phyloP scores from a whole-genome alignment of 1,284 basidiomycete species.

The Apiotrichum domesticum region DNA sequence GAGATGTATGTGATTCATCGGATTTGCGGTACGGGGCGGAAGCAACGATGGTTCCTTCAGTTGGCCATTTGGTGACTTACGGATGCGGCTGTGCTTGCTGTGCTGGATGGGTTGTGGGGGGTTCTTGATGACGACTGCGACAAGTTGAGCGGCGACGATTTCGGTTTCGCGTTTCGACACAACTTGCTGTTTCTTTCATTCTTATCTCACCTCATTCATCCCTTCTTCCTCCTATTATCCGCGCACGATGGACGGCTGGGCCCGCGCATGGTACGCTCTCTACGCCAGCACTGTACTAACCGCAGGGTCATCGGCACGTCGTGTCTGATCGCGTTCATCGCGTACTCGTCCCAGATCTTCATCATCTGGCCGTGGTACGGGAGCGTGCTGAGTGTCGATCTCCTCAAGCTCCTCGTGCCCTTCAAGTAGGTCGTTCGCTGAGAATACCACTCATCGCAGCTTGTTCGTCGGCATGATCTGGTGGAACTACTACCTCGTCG shows the following conservation, averaged over 20 bases:
- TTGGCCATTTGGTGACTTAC: too few relatives aligned
- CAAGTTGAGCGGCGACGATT: too few relatives aligned
- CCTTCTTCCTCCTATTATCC: too few relatives aligned
- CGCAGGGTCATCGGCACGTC: conserved; percentile 56
- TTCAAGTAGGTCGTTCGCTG: conserved; percentile 67
- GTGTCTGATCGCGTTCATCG: conserved; percentile 76
- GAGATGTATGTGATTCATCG: too few relatives aligned
- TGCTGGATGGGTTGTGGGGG: too few relatives aligned
- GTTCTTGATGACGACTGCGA: too few relatives aligned
- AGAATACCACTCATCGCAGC: conserved; percentile 47
- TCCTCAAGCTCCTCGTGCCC: conserved; percentile 66
- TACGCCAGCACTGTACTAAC: not conserved
- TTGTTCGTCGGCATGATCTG: conserved; percentile 66
- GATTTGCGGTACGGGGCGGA: too few relatives aligned
- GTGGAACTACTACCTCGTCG: conserved; percentile 80
- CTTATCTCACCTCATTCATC: too few relatives aligned
- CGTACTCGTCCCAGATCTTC: conserved; percentile 80
- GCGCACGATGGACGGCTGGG: not conserved
- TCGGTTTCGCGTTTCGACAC: too few relatives aligned
- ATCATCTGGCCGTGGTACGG: conserved; percentile 91
- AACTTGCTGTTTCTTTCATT: too few relatives aligned
- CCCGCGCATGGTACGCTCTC: not conserved
- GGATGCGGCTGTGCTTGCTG: too few relatives aligned
- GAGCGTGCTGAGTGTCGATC: conserved; percentile 59
- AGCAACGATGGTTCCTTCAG: too few relatives aligned